A percentile compares a stretch with the other conserved stretches of the same genome.
Evolutionary conservation across 2,329 filamentous ascomycete species (phyloP).

Genomic region (Thielaviopsis euricoi): DNA sequence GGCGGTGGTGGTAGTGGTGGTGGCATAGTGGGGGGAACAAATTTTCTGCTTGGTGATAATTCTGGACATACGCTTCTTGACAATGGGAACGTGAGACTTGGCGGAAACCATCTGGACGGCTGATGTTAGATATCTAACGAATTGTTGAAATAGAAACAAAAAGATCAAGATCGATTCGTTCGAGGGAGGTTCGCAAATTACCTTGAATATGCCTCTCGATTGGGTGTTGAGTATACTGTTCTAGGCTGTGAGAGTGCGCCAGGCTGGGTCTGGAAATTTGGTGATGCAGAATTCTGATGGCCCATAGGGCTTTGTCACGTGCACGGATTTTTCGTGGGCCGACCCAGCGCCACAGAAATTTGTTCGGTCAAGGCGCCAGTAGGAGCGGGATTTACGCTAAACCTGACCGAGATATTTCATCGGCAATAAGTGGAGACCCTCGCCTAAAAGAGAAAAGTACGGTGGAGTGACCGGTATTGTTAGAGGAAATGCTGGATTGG

Average conservation of each 20-base stretch:
- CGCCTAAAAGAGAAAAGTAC: not conserved
- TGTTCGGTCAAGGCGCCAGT: not conserved
- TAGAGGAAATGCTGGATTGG: too few species aligned
- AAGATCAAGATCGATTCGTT: slow-evolving; percentile 9
- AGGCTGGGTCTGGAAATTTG: slow-evolving; percentile 22
- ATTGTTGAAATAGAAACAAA: slow-evolving; percentile 1
- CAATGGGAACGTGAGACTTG: slow-evolving; percentile 98
- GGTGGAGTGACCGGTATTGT: too few species aligned
- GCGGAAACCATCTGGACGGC: slow-evolving; percentile 77
- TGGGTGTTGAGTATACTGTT: slow-evolving; percentile 19
- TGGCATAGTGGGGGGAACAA: not conserved
- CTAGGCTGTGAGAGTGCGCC: slow-evolving; percentile 19
- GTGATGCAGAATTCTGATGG: slow-evolving; percentile 18
- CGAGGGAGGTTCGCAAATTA: slow-evolving; percentile 16
- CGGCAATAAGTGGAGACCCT: not conserved
- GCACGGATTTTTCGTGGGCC: slow-evolving; percentile 13
- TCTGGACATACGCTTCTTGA: slow-evolving; percentile 87
- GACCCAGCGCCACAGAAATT: slow-evolving; percentile 7
- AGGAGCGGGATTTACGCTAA: not conserved
- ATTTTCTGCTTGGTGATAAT: slow-evolving; percentile 9
- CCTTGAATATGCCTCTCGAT: slow-evolving; percentile 26
- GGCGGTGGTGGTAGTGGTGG: not conserved
- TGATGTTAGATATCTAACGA: slow-evolving; percentile 9
- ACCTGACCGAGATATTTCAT: slow-evolving; percentile 2
- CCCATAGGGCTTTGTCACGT: slow-evolving; percentile 22